These are phyloP conservation scores for Macrocybe gigantea DNA, from an alignment of 768 basidiomycete species.

Conservation along the genomic window DNA sequence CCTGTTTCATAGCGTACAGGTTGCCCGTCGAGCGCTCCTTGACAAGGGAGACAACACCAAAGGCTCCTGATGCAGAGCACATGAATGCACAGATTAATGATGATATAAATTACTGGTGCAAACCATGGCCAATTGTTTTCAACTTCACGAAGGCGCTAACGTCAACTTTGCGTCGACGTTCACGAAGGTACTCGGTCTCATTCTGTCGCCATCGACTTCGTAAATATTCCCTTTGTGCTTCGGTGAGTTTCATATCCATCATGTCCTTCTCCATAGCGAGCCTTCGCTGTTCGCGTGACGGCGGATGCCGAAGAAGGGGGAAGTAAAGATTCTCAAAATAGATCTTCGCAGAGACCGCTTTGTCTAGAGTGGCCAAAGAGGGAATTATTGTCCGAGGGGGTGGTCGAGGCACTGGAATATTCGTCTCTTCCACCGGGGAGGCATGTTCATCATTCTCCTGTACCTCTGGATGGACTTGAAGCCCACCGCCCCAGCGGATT, in stretches of 20 bases:
- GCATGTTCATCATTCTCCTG: constrained; percentile 50
- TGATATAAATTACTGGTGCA: constrained; percentile 6
- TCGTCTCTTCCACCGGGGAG: constrained; percentile 20
- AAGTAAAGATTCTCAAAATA: constrained; percentile 93
- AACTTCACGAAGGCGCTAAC: constrained; percentile 82
- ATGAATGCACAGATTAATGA: constrained; percentile 6
- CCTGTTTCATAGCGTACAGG: constrained; percentile 97
- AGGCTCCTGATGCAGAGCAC: constrained; percentile 60
- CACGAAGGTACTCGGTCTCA: constrained; percentile 87
- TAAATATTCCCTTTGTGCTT: constrained; percentile 64
- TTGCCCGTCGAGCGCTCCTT: constrained; percentile 73
- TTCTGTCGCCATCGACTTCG: constrained; percentile 78
- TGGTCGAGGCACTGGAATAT: constrained; percentile 25
- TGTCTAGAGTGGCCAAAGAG: constrained; percentile 88
- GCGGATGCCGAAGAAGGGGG: constrained; percentile 76
- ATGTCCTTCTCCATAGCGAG: constrained; percentile 87
- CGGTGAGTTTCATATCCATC: constrained; percentile 62
- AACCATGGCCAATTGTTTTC: constrained; percentile 94
- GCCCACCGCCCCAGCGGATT: constrained; percentile 52
- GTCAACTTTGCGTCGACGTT: constrained; percentile 76
- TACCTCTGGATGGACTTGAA: constrained; percentile 61
- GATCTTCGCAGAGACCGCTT: constrained; percentile 86
- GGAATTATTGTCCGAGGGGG: constrained; percentile 66
- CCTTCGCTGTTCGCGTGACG: constrained; percentile 80
- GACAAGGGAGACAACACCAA: constrained; percentile 93